Percentiles rank a stretch among this genome's conserved stretches.
phyloP scores from a whole-genome alignment of 2,329 filamentous ascomycete species.

The Lachnellula occidentalis region DNA sequence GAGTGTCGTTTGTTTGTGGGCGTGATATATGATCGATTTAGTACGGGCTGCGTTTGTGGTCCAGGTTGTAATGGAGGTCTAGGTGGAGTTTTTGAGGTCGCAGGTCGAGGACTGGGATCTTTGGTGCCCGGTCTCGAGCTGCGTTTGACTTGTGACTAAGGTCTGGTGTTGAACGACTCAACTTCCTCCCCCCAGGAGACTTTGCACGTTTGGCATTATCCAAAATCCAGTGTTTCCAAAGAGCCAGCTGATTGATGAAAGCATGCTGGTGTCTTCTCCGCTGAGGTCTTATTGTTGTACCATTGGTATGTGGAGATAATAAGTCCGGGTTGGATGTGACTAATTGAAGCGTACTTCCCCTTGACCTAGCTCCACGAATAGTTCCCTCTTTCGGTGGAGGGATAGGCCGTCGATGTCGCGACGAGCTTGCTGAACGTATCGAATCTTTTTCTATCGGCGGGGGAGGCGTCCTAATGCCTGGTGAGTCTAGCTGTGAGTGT shows the following conservation, averaged over 20 bases:
- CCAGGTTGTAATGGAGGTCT: slow-evolving; percentile 31
- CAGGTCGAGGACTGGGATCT: slow-evolving; percentile 53
- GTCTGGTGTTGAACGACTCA: slow-evolving; percentile 49
- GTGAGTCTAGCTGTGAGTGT: slow-evolving; percentile 31
- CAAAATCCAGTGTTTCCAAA: slow-evolving; percentile 68
- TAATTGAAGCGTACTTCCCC: slow-evolving; percentile 81
- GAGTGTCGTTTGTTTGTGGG: slow-evolving; percentile 66
- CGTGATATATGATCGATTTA: slow-evolving; percentile 35
- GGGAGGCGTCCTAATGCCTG: slow-evolving; percentile 45
- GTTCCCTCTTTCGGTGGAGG: slow-evolving; percentile 82
- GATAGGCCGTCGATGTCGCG: slow-evolving; percentile 66
- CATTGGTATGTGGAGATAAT: slow-evolving; percentile 43
- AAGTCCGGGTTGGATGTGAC: slow-evolving; percentile 64
- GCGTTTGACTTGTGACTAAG: slow-evolving; percentile 44
- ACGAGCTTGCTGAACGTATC: slow-evolving; percentile 69
- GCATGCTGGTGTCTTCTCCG: slow-evolving; percentile 54
- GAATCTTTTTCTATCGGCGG: slow-evolving; percentile 76
- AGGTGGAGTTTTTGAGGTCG: slow-evolving; percentile 43
- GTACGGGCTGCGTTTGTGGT: slow-evolving; percentile 27
- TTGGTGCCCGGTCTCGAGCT: slow-evolving; percentile 40
- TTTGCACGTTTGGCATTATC: slow-evolving; percentile 59
- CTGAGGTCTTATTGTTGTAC: slow-evolving; percentile 28
- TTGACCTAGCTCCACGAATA: slow-evolving; percentile 61
- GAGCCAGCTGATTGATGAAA: slow-evolving; percentile 60
- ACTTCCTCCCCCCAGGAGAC: slow-evolving; percentile 42